A percentile compares a stretch with the other conserved stretches of the same genome.
Conservation (phyloP, 2,329 filamentous ascomycete genomes). For the Colletotrichum trifolii region DNA sequence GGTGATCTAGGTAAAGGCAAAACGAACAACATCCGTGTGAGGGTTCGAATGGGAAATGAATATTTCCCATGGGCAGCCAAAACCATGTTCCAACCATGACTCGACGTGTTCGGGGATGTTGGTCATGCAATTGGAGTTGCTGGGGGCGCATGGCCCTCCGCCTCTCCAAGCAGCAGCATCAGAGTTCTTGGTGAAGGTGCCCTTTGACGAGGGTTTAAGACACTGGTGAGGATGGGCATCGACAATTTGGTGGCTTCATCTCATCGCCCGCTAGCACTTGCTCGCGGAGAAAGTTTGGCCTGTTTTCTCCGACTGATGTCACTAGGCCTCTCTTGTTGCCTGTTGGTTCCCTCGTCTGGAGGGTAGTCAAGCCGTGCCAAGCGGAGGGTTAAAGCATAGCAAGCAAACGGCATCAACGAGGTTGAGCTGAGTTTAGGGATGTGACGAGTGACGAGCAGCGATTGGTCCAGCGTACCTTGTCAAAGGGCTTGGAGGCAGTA, state of each 20-base stretch:
- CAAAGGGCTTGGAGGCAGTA: constrained; percentile 72
- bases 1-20: constrained; percentile 1
- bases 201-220: constrained; percentile 28
- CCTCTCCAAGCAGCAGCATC: neutral
- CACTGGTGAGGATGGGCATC: constrained; percentile 29
- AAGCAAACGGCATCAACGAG: constrained; percentile 15
- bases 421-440: constrained; percentile 20
- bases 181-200: constrained; percentile 16
- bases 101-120: constrained; percentile 12
- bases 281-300: constrained; percentile 22
- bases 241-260: constrained; percentile 17
- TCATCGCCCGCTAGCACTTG: constrained; percentile 17
- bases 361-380: constrained; percentile 27
- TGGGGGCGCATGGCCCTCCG: constrained; percentile 14
- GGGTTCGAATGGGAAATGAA: constrained; percentile 1
- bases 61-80: constrained; percentile 6
- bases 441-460: constrained; percentile 7
- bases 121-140: constrained; percentile 18
- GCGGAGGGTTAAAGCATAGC: constrained; percentile 13
- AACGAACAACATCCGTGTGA: neutral
- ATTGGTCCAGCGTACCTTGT: constrained; percentile 57
- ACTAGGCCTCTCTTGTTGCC: constrained; percentile 1
- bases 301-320: constrained; percentile 20
- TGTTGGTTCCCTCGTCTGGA: neutral
- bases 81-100: constrained; percentile 18